Percentiles rank a stretch among this genome's conserved stretches.
Conservation (phyloP, 2,329 filamentous ascomycete species). For the Rutstroemia sp. region DNA sequence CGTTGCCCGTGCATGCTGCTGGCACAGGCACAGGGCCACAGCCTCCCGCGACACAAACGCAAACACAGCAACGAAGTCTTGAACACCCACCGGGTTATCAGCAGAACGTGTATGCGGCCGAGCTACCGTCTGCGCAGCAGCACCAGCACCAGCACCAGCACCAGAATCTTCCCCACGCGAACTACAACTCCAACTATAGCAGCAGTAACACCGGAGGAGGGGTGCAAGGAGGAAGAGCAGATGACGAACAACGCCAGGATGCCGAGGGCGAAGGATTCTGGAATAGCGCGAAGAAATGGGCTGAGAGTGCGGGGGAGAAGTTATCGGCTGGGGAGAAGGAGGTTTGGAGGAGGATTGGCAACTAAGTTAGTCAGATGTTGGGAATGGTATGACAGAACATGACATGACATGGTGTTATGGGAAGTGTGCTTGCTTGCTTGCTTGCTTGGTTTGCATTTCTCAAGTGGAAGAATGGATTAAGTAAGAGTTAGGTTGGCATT, state of each 20-base stretch:
- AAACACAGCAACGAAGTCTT: conserved; percentile 18
- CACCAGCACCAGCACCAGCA: conserved; percentile 17
- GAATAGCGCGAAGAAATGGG: conserved; percentile 51
- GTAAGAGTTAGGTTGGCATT: too few relatives aligned
- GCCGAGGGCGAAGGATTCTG: conserved; percentile 36
- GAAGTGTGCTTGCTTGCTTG: too few relatives aligned
- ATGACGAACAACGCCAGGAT: too few relatives aligned
- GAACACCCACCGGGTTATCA: conserved; percentile 42
- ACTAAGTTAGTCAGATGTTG: conserved; percentile 22
- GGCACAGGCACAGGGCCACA: not conserved
- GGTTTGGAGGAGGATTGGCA: conserved; percentile 58
- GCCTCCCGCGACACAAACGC: not conserved
- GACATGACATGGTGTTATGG: not conserved
- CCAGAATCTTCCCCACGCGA: conserved; percentile 10
- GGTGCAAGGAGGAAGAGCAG: too few relatives aligned
- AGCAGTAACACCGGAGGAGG: too few relatives aligned
- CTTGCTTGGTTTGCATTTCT: too few relatives aligned
- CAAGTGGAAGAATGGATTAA: too few relatives aligned
- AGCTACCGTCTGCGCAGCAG: conserved; percentile 43
- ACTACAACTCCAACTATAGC: too few relatives aligned
- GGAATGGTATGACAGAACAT: not conserved
- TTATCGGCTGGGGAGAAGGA: conserved; percentile 52
- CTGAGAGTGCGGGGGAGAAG: conserved; percentile 47
- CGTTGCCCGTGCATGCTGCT: conserved; percentile 15
- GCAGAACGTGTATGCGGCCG: conserved; percentile 47